A percentile compares a stretch with the other conserved stretches of the same genome.
Evolutionary conservation across 2,329 filamentous ascomycete species (phyloP).

Genomic region (Dactylellina haptotyla): DNA sequence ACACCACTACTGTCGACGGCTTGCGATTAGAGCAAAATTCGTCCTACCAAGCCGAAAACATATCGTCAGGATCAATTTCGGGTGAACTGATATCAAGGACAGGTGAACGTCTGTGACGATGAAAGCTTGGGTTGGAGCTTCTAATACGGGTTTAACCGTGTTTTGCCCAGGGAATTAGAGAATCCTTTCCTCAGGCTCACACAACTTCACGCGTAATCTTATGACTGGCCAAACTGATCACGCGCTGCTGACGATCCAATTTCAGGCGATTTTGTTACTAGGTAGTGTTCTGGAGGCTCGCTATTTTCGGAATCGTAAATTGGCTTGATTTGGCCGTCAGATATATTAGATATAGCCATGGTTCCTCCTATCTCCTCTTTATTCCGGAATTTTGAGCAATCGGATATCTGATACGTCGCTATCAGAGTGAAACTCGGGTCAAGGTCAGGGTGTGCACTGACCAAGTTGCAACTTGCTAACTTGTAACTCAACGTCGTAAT

Average conservation of each 20-base stretch:
- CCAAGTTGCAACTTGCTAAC: conserved; percentile 22
- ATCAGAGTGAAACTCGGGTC: conserved; percentile 9
- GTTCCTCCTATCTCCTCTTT: not conserved
- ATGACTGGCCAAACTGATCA: conserved; percentile 3
- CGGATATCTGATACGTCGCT: conserved; percentile 5
- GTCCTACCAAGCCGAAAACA: not conserved
- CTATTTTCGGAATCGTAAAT: conserved; percentile 16
- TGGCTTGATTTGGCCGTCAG: conserved; percentile 7
- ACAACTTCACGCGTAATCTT: conserved; percentile 29
- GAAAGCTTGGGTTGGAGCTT: not conserved
- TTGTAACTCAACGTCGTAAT: no score
- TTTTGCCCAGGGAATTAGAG: not conserved
- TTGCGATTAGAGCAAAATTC: not conserved
- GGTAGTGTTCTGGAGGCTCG: not conserved
- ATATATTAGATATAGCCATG: conserved; percentile 17
- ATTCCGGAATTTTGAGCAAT: conserved; percentile 13
- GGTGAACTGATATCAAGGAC: conserved; percentile 20
- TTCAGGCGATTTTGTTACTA: not conserved
- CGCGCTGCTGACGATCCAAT: conserved; percentile 33
- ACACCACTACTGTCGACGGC: conserved; percentile 37
- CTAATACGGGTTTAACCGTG: conserved; percentile 35
- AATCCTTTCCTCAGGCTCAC: conserved; percentile 6
- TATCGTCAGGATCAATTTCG: conserved; percentile 32
- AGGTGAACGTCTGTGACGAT: not conserved
- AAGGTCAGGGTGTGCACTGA: conserved; percentile 41